A percentile compares a stretch with the other conserved stretches of the same genome.
These are phyloP conservation scores for Fusarium sp. DNA, from an alignment of 2,329 filamentous ascomycete genomes.

Conservation along the genomic window DNA sequence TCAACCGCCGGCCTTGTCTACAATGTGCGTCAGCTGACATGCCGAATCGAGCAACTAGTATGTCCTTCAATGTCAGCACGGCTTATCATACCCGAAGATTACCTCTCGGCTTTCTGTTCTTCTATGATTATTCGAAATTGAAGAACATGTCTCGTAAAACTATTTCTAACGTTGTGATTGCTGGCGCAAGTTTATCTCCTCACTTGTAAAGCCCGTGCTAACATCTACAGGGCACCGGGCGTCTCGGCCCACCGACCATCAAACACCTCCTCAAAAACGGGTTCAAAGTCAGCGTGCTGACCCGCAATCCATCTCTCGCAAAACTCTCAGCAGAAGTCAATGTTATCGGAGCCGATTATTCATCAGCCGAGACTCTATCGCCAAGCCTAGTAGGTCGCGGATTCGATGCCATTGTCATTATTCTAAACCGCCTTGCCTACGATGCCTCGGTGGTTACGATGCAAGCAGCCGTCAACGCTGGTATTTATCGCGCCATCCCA, in stretches of 20 bases:
- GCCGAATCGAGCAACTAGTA: accelerated
- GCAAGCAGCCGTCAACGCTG: background rate
- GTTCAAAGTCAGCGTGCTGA: constrained; percentile 9
- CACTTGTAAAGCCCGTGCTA: accelerated
- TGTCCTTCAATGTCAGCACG: background rate
- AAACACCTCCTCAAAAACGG: background rate
- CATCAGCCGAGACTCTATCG: background rate
- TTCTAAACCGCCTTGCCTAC: constrained; percentile 1
- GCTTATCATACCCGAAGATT: accelerated
- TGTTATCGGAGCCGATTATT: background rate
- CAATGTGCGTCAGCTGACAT: background rate
- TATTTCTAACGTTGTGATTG: background rate
- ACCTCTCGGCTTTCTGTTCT: accelerated
- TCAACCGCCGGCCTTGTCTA: accelerated
- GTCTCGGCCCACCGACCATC: background rate
- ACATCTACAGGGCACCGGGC: background rate
- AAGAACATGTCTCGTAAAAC: background rate
- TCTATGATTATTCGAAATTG: accelerated
- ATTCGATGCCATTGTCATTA: constrained; percentile 11
- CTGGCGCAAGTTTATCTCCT: background rate
- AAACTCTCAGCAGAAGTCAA: background rate
- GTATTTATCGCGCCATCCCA: background rate
- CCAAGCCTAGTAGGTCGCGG: background rate
- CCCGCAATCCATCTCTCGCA: background rate
- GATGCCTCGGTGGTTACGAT: background rate